Evolutionary conservation across 2,329 filamentous ascomycete species (phyloP).

Genomic region (Sclerotinia trifoliorum): DNA sequence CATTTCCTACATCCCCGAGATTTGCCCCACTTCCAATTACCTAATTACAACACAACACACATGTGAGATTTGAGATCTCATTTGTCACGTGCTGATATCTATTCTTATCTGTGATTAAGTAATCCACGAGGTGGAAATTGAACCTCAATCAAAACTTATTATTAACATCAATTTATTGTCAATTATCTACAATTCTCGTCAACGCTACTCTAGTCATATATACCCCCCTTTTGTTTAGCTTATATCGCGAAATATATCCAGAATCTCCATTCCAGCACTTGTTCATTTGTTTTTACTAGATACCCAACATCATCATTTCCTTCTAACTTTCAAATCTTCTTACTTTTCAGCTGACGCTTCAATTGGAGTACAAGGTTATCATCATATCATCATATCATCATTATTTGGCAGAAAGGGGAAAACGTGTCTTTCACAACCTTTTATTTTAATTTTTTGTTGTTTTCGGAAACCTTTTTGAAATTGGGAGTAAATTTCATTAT

Average conservation of each 20-base stretch:
- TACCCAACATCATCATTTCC: not conserved
- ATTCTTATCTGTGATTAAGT: slow-evolving; percentile 6
- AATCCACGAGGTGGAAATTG: not conserved
- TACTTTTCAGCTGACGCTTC: not conserved
- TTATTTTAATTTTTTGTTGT: not conserved
- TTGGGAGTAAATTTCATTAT: slow-evolving; percentile 13
- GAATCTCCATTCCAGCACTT: not conserved
- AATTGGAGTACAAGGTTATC: not conserved
- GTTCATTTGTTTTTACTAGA: not conserved
- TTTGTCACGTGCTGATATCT: not conserved
- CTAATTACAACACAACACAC: too few species aligned
- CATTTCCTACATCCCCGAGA: not conserved
- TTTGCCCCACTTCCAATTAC: too few species aligned
- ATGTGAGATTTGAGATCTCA: not conserved
- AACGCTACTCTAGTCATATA: slow-evolving; percentile 4
- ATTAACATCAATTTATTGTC: slow-evolving; percentile 21
- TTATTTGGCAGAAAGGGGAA: not conserved
- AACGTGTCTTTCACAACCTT: slow-evolving; percentile 3
- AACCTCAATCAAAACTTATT: slow-evolving; percentile 1
- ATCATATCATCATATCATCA: not conserved
- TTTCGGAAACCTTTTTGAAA: not conserved
- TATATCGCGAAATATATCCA: slow-evolving; percentile 1
- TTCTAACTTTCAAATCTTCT: not conserved
- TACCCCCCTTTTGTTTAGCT: not conserved
- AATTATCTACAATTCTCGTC: slow-evolving; percentile 29